phyloP scores from a whole-genome alignment of 768 basidiomycete genomes.

The Candolleomyces eurysporus region DNA sequence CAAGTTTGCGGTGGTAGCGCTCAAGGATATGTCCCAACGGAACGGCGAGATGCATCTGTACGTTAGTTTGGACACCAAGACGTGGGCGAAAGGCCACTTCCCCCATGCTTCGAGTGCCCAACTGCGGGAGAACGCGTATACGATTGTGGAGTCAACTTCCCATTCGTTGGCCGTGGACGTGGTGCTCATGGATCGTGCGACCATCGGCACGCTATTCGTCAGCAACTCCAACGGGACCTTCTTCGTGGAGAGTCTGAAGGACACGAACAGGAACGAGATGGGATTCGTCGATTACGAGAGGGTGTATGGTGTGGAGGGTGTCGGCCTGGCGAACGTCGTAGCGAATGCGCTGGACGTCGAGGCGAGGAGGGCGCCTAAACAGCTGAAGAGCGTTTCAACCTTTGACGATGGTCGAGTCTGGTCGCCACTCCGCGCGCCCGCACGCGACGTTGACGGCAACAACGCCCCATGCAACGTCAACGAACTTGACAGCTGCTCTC shows the following conservation, averaged over 20 bases:
- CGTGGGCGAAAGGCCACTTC: conserved; percentile 89
- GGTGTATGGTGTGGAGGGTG: conserved; percentile 82
- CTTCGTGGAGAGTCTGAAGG: conserved; percentile 86
- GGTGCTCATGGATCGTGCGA: conserved; percentile 61
- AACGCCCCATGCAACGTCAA: conserved; percentile 59
- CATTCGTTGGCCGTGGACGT: conserved; percentile 96
- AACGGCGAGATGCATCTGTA: conserved; percentile 81
- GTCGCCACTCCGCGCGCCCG: conserved; percentile 60
- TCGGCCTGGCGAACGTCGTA: conserved; percentile 89
- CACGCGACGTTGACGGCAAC: conserved; percentile 57
- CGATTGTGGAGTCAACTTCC: conserved; percentile 89
- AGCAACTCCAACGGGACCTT: conserved; percentile 95
- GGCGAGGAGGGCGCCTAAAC: conserved; percentile 62
- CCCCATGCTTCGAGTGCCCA: conserved; percentile 82
- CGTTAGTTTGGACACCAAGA: conserved; percentile 78
- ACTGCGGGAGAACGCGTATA: conserved; percentile 91
- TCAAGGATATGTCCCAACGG: conserved; percentile 63
- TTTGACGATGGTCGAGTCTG: conserved; percentile 91
- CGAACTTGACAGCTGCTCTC: conserved; percentile 63
- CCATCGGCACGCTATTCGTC: conserved; percentile 89
- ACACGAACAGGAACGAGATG: conserved; percentile 86
- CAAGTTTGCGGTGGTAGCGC: conserved; percentile 89
- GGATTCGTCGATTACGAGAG: conserved; percentile 96
- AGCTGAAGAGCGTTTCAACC: conserved; percentile 76
- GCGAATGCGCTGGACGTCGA: conserved; percentile 83